Evolutionary conservation across 2,329 filamentous ascomycete species (phyloP).

Genomic region (Pestalotiopsis sp.): DNA sequence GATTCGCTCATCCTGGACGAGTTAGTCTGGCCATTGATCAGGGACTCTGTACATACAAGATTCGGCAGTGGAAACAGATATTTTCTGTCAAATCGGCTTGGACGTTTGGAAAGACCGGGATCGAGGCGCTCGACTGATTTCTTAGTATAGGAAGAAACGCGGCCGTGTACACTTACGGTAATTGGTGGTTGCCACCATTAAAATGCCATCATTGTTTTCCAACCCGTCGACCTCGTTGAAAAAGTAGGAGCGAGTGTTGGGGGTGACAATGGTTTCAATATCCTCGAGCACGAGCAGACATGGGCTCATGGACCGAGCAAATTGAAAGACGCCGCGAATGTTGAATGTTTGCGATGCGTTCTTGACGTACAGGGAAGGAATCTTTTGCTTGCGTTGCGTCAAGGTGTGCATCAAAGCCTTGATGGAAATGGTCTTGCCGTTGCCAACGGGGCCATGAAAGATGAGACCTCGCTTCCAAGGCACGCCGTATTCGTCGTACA

Average conservation of each 20-base stretch:
- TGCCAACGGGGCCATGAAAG: conserved; percentile 63
- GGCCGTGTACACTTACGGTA: too few relatives aligned
- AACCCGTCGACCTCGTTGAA: conserved; percentile 72
- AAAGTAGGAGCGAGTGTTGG: conserved; percentile 65
- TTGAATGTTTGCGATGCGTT: conserved; percentile 54
- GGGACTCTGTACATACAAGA: conserved; percentile 16
- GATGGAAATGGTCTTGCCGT: conserved; percentile 71
- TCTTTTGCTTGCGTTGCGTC: conserved; percentile 49
- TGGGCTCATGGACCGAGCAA: conserved; percentile 62
- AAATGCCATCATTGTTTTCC: conserved; percentile 67
- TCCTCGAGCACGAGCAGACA: conserved; percentile 73
- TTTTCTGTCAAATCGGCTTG: conserved; percentile 65
- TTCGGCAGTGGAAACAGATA: conserved; percentile 55
- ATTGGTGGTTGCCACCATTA: conserved; percentile 67
- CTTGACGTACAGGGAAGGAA: conserved; percentile 65
- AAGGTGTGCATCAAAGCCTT: conserved; percentile 70
- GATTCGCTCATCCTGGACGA: conserved; percentile 48
- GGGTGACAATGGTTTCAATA: conserved; percentile 65
- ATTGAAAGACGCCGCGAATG: conserved; percentile 54
- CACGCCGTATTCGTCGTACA: conserved; percentile 61
- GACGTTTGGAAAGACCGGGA: conserved; percentile 65
- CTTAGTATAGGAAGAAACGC: too few relatives aligned
- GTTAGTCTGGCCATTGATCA: conserved; percentile 36
- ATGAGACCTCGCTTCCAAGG: conserved; percentile 73
- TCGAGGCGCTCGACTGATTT: conserved; percentile 58